Evolutionary conservation across 495 filamentous ascomycete species (phyloP).

Genomic region (Cudoniella acicularis): DNA sequence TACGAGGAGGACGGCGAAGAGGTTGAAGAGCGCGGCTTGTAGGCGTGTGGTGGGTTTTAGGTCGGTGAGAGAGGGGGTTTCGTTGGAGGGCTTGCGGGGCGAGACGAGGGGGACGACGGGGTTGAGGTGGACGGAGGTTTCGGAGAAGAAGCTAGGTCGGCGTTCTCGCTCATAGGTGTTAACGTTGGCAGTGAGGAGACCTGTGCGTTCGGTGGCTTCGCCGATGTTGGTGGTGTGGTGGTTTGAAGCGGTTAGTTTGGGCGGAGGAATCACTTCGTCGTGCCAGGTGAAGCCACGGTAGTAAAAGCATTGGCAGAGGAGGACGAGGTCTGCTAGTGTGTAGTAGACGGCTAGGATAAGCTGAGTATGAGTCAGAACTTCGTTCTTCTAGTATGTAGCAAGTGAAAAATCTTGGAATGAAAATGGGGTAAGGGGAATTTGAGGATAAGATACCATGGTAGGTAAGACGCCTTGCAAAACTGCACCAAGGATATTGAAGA

Average conservation of each 20-base stretch:
- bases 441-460: conserved; percentile 61
- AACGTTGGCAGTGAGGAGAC: conserved; percentile 26
- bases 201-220: conserved; percentile 39
- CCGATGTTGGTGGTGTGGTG: conserved; percentile 9
- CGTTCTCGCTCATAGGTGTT: conserved; percentile 4
- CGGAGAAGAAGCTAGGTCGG: conserved; percentile 34
- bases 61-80: background rate
- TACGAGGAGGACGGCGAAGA: conserved; percentile 68
- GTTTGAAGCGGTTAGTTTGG: conserved; percentile 17
- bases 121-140: conserved; percentile 58
- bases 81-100: conserved; percentile 24
- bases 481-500: conserved; percentile 94
- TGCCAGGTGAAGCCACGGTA: conserved; percentile 78
- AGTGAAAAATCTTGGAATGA: background rate
- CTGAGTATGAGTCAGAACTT: conserved; percentile 20
- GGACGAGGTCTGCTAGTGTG: conserved; percentile 85
- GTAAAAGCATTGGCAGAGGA: conserved; percentile 87
- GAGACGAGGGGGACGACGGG: conserved; percentile 70
- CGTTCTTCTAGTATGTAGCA: too few relatives aligned
- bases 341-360: conserved; percentile 94
- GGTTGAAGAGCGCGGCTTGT: conserved; percentile 67
- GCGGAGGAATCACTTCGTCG: conserved; percentile 43
- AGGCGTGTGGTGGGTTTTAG: conserved; percentile 33
- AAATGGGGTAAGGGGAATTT: background rate
- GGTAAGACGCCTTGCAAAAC: conserved; percentile 91